Base-by-base conservation (phyloP, 108 stramenopile genomes). In the Schizochytrium sp. region DNA sequence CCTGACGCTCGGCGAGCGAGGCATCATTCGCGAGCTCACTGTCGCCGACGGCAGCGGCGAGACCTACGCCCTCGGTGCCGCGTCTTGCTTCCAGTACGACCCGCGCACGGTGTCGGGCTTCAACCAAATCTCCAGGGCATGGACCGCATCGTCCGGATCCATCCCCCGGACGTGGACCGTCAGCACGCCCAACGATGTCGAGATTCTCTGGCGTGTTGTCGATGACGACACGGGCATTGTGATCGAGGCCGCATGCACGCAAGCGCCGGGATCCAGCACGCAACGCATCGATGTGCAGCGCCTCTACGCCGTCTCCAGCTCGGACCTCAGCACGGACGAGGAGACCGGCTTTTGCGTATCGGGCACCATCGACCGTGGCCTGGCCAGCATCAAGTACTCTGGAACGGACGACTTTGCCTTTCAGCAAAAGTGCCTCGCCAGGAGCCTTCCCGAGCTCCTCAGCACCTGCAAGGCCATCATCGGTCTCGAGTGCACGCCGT, bases 401-500 rank as follows among this genome's bases (percentile, higher is more conserved):
- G 51, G 48, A 1, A 12, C 45, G n/a, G 76, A 83, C 28, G 76
- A 83, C 76, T 53, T n/a, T 45, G n/a, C 45, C 48, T 83, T 47
- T 18, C 45, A 53, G 76, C 76, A 83, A 18, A 28, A 6, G 19
- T 83, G 76, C 76, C 51, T 83, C 25, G 48, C 48, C 51, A 23
- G 4, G 51, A 83, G 28, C 51, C 76, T 83, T 23, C 76, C 76
- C 45, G 76, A 83, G 76, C 12, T 83, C 51, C 76, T 83, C 51
- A 83, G 43, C 76, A 83, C 76, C 76, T 83, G 76, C 51, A 83
- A 83, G 76, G 76, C 76, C 45, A 18, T 83, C 51, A 28, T 83
- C 19, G 51, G 51, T 16, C 48, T 53, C 28, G 48, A 83, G 51
- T 83, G 76, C 76, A 47, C 48, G 23, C 48, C 45, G 76, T 23